phyloP scores from a whole-genome alignment of 2,329 filamentous ascomycete species.

The Aspergillus bombycis region DNA sequence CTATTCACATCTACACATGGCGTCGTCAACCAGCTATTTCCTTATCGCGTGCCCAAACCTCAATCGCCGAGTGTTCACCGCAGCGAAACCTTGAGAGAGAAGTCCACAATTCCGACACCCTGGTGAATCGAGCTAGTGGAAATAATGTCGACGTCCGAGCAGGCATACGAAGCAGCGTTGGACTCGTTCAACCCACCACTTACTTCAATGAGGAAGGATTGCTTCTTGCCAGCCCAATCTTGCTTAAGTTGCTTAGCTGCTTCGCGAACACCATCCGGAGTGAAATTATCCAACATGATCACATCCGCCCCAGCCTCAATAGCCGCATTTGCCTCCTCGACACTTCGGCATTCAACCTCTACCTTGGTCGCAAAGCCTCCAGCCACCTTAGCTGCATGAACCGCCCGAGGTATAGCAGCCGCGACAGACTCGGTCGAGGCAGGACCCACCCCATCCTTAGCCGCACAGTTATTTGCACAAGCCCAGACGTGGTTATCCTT shows the following conservation, averaged over 20 bases:
- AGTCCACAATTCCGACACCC: slow-evolving; percentile 90
- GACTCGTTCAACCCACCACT: slow-evolving; percentile 85
- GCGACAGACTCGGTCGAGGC: slow-evolving; percentile 35
- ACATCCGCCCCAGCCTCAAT: slow-evolving; percentile 90
- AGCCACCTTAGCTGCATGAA: slow-evolving; percentile 77
- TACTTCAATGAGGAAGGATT: slow-evolving; percentile 81
- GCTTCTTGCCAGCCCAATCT: slow-evolving; percentile 73
- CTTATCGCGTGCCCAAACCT: not conserved
- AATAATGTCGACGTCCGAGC: slow-evolving; percentile 85
- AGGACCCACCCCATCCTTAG: slow-evolving; percentile 22
- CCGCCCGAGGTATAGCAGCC: slow-evolving; percentile 79
- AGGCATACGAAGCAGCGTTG: slow-evolving; percentile 77
- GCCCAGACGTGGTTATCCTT: slow-evolving; percentile 99
- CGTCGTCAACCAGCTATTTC: not conserved
- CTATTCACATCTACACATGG: slow-evolving; percentile 15
- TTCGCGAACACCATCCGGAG: slow-evolving; percentile 72
- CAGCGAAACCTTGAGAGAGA: slow-evolving; percentile 81
- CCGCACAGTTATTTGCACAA: slow-evolving; percentile 57
- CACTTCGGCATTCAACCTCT: slow-evolving; percentile 90
- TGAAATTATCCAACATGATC: slow-evolving; percentile 97
- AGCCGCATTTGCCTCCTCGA: slow-evolving; percentile 87
- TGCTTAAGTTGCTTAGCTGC: slow-evolving; percentile 77
- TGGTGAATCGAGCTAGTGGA: slow-evolving; percentile 97
- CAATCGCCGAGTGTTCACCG: slow-evolving; percentile 22
- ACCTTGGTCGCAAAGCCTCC: slow-evolving; percentile 92